Percentiles rank a stretch among this genome's conserved stretches.
Conservation (phyloP, 805 yeast species). For the Candida koratica region DNA sequence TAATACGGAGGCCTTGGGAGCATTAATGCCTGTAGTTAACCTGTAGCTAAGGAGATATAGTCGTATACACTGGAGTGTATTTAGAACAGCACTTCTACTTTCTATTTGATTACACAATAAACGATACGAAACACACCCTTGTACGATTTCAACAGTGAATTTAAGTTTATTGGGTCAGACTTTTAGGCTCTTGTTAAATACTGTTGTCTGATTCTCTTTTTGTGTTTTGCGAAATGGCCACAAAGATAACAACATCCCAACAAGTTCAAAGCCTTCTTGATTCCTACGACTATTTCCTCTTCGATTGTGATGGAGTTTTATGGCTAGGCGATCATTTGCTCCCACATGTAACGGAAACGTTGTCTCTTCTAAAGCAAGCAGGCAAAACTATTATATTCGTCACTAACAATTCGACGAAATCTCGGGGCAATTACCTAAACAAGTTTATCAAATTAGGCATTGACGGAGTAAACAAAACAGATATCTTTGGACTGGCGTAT, state of each 20-base stretch:
- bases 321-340: slow-evolving; percentile 86
- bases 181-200: too few species aligned
- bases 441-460: slow-evolving; percentile 66
- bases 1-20: too few species aligned
- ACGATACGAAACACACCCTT: too few species aligned
- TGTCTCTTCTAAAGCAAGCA: slow-evolving; percentile 49
- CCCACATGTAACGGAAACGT: slow-evolving; percentile 75
- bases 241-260: slow-evolving; percentile 20
- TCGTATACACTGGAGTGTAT: too few species aligned
- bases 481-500: slow-evolving; percentile 87
- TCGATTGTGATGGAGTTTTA: slow-evolving; percentile 96
- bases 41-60: too few species aligned
- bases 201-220: not conserved
- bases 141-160: too few species aligned
- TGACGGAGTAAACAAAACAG: slow-evolving; percentile 49
- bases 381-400: slow-evolving; percentile 81
- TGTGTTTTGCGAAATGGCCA: slow-evolving; percentile 13
- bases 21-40: too few species aligned
- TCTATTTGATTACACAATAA: too few species aligned
- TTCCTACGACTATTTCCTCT: slow-evolving; percentile 77
- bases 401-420: slow-evolving; percentile 92
- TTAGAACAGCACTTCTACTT: too few species aligned
- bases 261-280: slow-evolving; percentile 55
- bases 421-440: slow-evolving; percentile 68
- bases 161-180: too few species aligned